Percentiles rank a stretch among this genome's conserved stretches.
These are phyloP conservation scores for Fusarium sacchari DNA, from an alignment of 2,329 filamentous ascomycete genomes.

Conservation along the genomic window DNA sequence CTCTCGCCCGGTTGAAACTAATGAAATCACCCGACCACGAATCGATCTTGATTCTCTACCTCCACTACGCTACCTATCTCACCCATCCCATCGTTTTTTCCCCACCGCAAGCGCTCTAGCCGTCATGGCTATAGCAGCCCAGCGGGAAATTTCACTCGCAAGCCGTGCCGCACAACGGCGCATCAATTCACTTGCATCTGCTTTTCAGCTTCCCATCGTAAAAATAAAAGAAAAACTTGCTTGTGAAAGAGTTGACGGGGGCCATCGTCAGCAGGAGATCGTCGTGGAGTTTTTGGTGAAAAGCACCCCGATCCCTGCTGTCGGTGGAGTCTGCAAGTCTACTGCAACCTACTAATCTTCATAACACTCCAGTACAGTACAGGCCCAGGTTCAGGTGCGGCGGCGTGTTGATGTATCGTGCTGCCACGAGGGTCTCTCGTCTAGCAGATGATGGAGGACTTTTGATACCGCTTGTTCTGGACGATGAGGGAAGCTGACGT, in stretches of 20 bases:
- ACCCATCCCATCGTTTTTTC: neutral
- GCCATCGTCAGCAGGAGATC: conserved; percentile 42
- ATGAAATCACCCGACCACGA: conserved; percentile 12
- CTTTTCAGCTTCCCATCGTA: neutral
- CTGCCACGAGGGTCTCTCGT: neutral
- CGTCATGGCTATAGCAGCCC: neutral
- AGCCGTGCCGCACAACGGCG: conserved; percentile 1
- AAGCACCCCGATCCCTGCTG: conserved; percentile 11
- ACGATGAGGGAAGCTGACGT: neutral
- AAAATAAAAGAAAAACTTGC: neutral
- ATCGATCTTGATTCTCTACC: conserved; percentile 25
- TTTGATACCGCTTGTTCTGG: neutral
- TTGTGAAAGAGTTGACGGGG: conserved; percentile 5
- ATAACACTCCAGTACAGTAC: too few species aligned
- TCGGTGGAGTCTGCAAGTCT: conserved; percentile 1
- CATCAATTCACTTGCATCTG: neutral
- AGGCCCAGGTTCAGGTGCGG: neutral
- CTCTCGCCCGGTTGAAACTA: neutral
- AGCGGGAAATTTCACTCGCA: neutral
- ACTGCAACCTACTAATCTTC: neutral
- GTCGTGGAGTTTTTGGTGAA: conserved; percentile 16
- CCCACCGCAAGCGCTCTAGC: conserved; percentile 9
- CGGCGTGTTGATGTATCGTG: neutral
- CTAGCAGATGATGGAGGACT: neutral
- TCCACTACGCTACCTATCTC: conserved; percentile 10